These are phyloP conservation scores for Chrysoporthe cubensis DNA, from an alignment of 2,329 filamentous ascomycete species.

Conservation along the genomic window DNA sequence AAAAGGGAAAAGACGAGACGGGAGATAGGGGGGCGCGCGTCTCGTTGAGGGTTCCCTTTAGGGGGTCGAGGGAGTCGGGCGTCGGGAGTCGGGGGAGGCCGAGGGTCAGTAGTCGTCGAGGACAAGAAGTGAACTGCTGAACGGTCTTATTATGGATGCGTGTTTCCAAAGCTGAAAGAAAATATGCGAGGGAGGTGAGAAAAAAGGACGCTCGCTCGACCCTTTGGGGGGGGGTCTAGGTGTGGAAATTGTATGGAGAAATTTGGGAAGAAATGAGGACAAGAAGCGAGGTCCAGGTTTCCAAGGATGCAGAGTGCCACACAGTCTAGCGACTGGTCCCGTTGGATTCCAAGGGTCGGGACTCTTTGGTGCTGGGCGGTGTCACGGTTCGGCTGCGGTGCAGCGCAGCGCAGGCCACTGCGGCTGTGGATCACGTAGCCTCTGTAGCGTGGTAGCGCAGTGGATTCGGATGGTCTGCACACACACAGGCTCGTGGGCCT, in stretches of 20 bases:
- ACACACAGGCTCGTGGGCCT: neutral
- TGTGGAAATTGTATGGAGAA: constrained; percentile 32
- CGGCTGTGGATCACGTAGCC: constrained; percentile 12
- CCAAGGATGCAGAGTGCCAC: constrained; percentile 26
- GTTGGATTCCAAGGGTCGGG: constrained; percentile 1
- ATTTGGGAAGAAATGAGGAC: constrained; percentile 31
- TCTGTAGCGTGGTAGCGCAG: constrained; percentile 13
- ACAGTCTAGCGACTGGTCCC: constrained; percentile 21
- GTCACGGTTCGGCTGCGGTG: constrained; percentile 7
- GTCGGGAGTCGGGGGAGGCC: constrained; percentile 11
- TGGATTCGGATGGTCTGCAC: constrained; percentile 16
- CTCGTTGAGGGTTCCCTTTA: constrained; percentile 20
- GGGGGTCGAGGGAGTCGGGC: constrained; percentile 27
- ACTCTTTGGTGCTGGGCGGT: constrained; percentile 7
- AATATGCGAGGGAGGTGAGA: constrained; percentile 32
- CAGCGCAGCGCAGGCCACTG: neutral
- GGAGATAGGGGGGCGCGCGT: constrained; percentile 19
- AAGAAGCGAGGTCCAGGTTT: constrained; percentile 32
- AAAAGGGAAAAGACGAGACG: neutral
- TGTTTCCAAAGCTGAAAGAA: constrained; percentile 23
- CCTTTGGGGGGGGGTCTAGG: constrained; percentile 26
- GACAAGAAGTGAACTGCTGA: constrained; percentile 13
- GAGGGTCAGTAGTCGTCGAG: constrained; percentile 4
- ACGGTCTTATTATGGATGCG: constrained; percentile 27
- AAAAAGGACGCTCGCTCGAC: constrained; percentile 32